phyloP scores from a whole-genome alignment of 73 alveolate species.

The Breviolum minutum region DNA sequence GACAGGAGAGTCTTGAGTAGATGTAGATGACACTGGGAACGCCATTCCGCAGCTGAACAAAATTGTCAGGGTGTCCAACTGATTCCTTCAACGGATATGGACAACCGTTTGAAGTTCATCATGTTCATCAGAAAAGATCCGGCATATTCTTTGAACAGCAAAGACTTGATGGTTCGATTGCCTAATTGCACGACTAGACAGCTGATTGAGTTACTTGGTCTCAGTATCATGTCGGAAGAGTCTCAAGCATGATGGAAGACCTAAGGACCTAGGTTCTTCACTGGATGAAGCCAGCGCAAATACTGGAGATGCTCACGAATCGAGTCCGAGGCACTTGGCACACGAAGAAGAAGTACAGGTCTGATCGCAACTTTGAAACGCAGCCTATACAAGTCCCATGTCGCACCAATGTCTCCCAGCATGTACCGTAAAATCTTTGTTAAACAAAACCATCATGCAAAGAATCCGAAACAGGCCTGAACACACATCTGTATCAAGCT shows the following conservation, averaged over 20 bases:
- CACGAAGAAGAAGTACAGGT: conserved; percentile 46
- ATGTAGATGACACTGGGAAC: too few relatives aligned
- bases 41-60: not conserved
- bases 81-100: not conserved
- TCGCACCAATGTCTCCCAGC: too few relatives aligned
- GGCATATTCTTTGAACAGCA: not conserved
- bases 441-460: too few relatives aligned
- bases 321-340: conserved; percentile 20
- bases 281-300: not conserved
- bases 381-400: conserved; percentile 31
- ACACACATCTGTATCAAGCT: too few relatives aligned
- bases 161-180: too few relatives aligned
- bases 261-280: not conserved
- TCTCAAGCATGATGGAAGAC: not conserved
- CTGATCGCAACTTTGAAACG: conserved; percentile 54
- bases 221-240: too few relatives aligned
- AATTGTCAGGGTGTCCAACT: too few relatives aligned
- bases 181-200: too few relatives aligned
- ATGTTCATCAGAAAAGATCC: not conserved
- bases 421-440: too few relatives aligned
- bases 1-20: too few relatives aligned
- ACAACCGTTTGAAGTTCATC: not conserved
- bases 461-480: too few relatives aligned
- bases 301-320: not conserved
- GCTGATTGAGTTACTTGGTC: too few relatives aligned